A percentile compares a stretch with the other conserved stretches of the same genome.
Evolutionary conservation across 2,329 filamentous ascomycete species (phyloP).

Genomic region (Sporothrix brasiliensis): DNA sequence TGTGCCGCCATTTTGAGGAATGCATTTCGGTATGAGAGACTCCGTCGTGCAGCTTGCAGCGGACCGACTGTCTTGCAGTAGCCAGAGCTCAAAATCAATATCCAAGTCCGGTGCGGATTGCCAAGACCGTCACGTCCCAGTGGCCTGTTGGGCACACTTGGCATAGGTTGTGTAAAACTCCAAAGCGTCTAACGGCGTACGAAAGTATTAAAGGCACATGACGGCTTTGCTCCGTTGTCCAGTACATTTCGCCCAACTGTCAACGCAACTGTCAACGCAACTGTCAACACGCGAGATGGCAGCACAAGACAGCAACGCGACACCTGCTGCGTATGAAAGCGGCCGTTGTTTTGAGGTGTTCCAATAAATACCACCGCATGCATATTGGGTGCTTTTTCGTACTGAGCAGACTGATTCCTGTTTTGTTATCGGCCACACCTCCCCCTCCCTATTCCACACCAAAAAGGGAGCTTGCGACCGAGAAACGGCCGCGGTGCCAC

Average conservation of each 20-base stretch:
- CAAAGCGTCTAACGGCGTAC: background rate
- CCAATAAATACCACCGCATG: constrained; percentile 2
- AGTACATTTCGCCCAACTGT: too few relatives aligned
- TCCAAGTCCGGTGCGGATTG: background rate
- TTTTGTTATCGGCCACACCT: background rate
- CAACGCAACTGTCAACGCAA: too few relatives aligned
- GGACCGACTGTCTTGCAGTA: too few relatives aligned
- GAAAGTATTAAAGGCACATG: background rate
- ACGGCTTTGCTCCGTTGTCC: too few relatives aligned
- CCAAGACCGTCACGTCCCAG: background rate
- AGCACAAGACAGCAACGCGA: too few relatives aligned
- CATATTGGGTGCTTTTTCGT: background rate
- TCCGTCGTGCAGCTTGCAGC: too few relatives aligned
- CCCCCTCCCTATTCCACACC: background rate
- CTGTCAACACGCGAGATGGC: too few relatives aligned
- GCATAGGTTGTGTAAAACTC: constrained; percentile 9
- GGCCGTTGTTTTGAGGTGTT: too few relatives aligned
- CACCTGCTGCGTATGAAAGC: too few relatives aligned
- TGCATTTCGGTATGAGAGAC: too few relatives aligned
- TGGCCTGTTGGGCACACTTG: background rate
- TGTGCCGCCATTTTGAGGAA: background rate
- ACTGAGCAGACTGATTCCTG: too few relatives aligned
- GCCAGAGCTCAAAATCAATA: background rate
- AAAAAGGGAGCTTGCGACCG: constrained; percentile 4
- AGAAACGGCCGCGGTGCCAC: constrained; percentile 25